Evolutionary conservation across 257 asterid genomes (phyloP).

Genomic region (Solanum chiquidenum): DNA sequence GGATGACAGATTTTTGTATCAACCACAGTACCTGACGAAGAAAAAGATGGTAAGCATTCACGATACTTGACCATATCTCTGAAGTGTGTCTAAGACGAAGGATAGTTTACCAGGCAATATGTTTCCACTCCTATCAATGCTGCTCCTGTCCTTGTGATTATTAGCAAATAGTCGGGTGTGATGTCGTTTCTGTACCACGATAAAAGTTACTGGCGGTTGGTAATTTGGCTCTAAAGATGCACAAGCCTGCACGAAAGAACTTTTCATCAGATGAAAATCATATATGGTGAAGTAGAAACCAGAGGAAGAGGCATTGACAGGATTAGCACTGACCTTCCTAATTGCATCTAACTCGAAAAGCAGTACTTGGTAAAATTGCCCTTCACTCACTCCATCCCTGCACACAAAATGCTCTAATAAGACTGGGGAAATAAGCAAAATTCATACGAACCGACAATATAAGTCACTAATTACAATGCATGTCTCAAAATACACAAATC

Average conservation of each 20-base stretch:
- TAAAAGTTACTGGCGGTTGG: slow-evolving; percentile 95
- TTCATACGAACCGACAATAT: background rate
- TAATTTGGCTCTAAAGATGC: slow-evolving; percentile 94
- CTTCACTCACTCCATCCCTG: slow-evolving; percentile 99
- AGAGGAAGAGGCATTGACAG: background rate
- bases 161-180: slow-evolving; percentile 87
- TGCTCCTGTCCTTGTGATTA: slow-evolving; percentile 80
- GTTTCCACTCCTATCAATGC: slow-evolving; percentile 90
- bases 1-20: slow-evolving; percentile 98
- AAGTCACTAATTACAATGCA: background rate
- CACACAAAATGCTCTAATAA: background rate
- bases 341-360: slow-evolving; percentile 93
- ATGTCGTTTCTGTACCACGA: slow-evolving; percentile 91
- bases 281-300: background rate
- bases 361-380: slow-evolving; percentile 89
- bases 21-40: slow-evolving; percentile 71
- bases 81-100: background rate
- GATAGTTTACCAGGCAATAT: slow-evolving; percentile 65
- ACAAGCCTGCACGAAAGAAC: slow-evolving; percentile 52
- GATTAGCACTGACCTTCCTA: slow-evolving; percentile 47
- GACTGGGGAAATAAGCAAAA: background rate
- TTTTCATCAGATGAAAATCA: background rate
- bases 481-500: background rate
- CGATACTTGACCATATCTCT: background rate
- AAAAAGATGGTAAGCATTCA: background rate